Evolutionary conservation across 1,139 yeast species (phyloP), one percentile per base, ranked within the genome.

Genomic region (Candida tropicalis): DNA sequence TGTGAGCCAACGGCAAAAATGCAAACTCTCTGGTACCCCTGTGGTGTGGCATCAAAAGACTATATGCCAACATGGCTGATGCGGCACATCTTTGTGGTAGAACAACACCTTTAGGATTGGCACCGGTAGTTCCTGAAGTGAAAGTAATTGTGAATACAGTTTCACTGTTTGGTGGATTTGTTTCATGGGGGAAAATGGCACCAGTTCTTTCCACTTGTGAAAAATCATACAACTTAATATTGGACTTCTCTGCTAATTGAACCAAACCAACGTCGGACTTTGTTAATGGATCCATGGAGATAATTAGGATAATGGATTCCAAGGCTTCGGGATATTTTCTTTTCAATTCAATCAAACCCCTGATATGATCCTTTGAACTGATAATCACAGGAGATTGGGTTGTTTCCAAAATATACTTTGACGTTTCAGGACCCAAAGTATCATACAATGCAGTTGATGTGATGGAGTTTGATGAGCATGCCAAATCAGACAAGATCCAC

Each of bases 111-210:
- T 70, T 70, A 8, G 76, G 74, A 34, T 60, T 58, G 5, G 70
- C 50, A 2, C 76, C 76, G 5, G 75, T 68, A 9, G 76, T 70
- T 15, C 76, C 76, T 2, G 73, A 68, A 16, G 75, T 70, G 45
- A 68, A 70, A 32, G 73, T 68, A 38, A 71, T 66, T 28, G 77
- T 68, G 48, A 59, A 70, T 23, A 67, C 45, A 1, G 70, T 56
- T 8, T 60, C 59, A 2, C 65, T 59, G 4, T 38, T 50, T 12
- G 75, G 73, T 4, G 64, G 57, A 25, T 62, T 50, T 43, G 56
- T 58, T 15, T 43, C 39, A 1, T 51, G 36, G 5, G 66, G 66
- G 41, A 62, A 60, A 28, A 61, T 45, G 39, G 54, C 53, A 18
- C 68, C 69, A 22, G 60, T 51, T 12, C 56, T 55, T 41, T 63